These are phyloP conservation scores for Dipteronia sinensis DNA, from an alignment of 345 rosid genomes.

Conservation along the genomic window DNA sequence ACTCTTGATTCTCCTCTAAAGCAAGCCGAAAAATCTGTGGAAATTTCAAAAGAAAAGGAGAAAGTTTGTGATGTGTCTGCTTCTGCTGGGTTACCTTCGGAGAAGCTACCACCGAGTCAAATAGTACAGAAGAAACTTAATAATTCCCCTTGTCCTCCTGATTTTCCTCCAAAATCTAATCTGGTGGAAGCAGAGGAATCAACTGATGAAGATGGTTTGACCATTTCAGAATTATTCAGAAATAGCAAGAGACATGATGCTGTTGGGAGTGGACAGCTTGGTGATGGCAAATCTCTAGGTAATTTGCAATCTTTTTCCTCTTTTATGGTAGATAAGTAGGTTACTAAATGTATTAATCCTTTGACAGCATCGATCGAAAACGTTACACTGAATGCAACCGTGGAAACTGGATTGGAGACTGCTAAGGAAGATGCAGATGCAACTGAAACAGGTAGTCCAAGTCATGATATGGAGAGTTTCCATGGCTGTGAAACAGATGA, in stretches of 20 bases:
- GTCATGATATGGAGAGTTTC: not conserved
- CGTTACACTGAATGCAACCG: not conserved
- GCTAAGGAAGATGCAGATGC: constrained; percentile 2
- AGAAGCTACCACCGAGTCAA: constrained; percentile 3
- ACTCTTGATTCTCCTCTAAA: no score
- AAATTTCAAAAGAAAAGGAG: not conserved
- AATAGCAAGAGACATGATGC: not conserved
- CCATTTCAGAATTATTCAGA: not conserved
- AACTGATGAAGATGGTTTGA: not conserved
- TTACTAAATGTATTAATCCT: not conserved
- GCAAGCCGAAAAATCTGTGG: not conserved
- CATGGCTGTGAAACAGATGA: not conserved
- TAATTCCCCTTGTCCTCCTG: constrained; percentile 13
- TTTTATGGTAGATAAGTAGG: not conserved
- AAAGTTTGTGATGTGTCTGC: not conserved
- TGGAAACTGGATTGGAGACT: not conserved
- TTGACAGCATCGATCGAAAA: not conserved
- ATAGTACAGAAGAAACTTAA: not conserved
- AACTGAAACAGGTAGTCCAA: not conserved
- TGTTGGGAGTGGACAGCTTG: not conserved
- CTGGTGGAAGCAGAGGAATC: not conserved
- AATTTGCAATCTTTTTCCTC: not conserved
- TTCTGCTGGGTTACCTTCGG: constrained; percentile 7
- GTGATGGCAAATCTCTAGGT: not conserved
- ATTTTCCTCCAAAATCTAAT: constrained; percentile 13